Percentiles rank a stretch among this genome's conserved stretches.
Conservation (phyloP, 345 rosid genomes). For the Rubroshorea leprosula region DNA sequence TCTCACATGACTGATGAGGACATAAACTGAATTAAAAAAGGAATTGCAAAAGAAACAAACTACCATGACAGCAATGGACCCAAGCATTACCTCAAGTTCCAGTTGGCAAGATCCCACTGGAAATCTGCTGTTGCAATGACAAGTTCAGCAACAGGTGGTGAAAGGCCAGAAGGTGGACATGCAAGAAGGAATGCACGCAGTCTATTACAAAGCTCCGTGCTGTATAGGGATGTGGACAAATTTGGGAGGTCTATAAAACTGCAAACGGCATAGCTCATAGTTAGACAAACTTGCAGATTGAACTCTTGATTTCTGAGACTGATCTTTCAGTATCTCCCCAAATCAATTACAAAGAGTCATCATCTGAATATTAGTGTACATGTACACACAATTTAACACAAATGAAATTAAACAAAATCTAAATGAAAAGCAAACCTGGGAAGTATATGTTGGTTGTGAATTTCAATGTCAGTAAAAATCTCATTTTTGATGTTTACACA, state of each 20-base stretch:
- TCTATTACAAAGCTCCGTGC: constrained; percentile 84
- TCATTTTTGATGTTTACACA: constrained; percentile 78
- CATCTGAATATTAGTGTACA: too few species aligned
- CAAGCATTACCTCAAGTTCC: constrained; percentile 63
- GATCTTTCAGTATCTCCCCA: too few species aligned
- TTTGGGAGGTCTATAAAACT: constrained; percentile 93
- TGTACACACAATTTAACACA: too few species aligned
- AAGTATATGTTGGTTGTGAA: constrained; percentile 80
- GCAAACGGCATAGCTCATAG: constrained; percentile 27
- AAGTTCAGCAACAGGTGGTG: constrained; percentile 83
- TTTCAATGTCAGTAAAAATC: constrained; percentile 83
- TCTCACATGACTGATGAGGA: constrained; percentile 61
- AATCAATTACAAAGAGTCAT: too few species aligned
- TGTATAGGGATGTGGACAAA: constrained; percentile 82
- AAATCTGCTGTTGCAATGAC: constrained; percentile 93
- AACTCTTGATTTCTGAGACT: too few species aligned
- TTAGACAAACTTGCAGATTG: not conserved
- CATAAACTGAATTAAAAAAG: constrained; percentile 6
- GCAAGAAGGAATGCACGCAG: constrained; percentile 83
- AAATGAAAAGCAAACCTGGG: constrained; percentile 56
- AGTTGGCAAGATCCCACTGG: constrained; percentile 82
- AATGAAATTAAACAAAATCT: not conserved
- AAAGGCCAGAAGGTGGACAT: constrained; percentile 94
- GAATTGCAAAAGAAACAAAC: constrained; percentile 9
- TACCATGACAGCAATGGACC: constrained; percentile 3